phyloP scores from a whole-genome alignment of 2,329 filamentous ascomycete genomes.

The Podosphaera fusca region DNA sequence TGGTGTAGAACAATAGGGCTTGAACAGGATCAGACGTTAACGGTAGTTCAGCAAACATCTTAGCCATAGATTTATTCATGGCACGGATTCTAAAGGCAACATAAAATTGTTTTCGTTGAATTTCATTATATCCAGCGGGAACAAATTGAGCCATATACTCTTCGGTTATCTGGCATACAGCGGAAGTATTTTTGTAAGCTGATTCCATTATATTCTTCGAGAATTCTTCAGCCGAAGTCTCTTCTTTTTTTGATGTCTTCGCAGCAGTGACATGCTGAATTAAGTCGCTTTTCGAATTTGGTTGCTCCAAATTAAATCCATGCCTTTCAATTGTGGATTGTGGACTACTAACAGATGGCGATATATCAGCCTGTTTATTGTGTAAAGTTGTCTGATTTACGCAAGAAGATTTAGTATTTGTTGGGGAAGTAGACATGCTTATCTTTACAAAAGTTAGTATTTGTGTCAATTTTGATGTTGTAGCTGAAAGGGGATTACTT shows the following conservation, averaged over 20 bases:
- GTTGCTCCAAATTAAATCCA: not conserved
- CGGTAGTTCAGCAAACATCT: slow-evolving; percentile 7
- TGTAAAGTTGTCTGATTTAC: not conserved
- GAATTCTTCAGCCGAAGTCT: not conserved
- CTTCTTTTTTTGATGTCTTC: not conserved
- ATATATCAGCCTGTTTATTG: not conserved
- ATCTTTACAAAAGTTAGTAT: not conserved
- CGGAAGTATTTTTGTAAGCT: not conserved
- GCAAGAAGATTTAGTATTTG: not conserved
- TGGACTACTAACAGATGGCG: not conserved
- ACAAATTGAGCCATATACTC: slow-evolving; percentile 7
- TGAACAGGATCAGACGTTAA: slow-evolving; percentile 2
- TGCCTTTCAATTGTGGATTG: not conserved
- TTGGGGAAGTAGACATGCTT: not conserved
- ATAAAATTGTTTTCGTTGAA: slow-evolving; percentile 9
- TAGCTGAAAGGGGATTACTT: not conserved
- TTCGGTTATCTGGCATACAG: slow-evolving; percentile 4
- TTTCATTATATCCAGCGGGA: slow-evolving; percentile 8
- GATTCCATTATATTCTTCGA: not conserved
- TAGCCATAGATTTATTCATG: slow-evolving; percentile 12
- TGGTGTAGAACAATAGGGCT: slow-evolving; percentile 4
- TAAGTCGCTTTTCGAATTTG: not conserved
- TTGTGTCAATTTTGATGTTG: not conserved
- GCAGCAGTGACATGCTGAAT: not conserved
- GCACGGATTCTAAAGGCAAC: slow-evolving; percentile 12